Base-by-base conservation (phyloP, 2,329 filamentous ascomycete genomes). In the Exophiala calicioides region DNA sequence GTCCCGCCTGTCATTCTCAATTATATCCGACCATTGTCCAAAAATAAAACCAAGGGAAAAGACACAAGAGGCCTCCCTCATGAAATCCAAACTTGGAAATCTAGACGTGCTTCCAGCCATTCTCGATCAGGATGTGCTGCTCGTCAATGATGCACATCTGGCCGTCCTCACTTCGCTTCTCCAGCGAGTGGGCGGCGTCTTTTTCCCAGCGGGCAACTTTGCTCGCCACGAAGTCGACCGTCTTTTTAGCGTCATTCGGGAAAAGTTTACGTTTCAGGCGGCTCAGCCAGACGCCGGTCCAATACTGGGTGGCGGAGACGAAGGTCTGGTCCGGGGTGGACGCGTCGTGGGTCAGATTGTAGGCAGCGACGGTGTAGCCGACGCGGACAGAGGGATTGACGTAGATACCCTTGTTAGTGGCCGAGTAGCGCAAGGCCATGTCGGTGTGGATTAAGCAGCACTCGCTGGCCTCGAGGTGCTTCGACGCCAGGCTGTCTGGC, bases 401-500 rank as follows among this genome's bases (percentile, higher is more conserved):
- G 43, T 63, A 71, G 3, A 70, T 59, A 4, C 67, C 66, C 23
- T 61, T 59, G 8, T 43, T 46, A 0, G 63, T 63, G 1, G 67
- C 53, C 1, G 61, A 34, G 13, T 10, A 15, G 9, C 33, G 37
- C 7, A 33, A 9, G 24, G 43, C 60, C 45, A 68, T 68, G 43
- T 71, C 68, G 3, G 61, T 63, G 29, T 71, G 66, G 13, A 71
- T 67, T 41, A 90, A 77, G 65, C 87, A 90, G 69, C 86, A 90
- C 66, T 90, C 86, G 10, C 81, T 86, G n/a, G 76, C 86, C 65
- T 90, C 87, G 19, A 90, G 71, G 34, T 69, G 65, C 21, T 58
- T 60, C 3, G 57, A 48, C 0, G 75, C 75, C 1, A 91, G 76
- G 3, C 74, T 76, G 59, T 87, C 84, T 0, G 78, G 61, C 16